Evolutionary conservation across 208 protist genomes (phyloP).

Genomic region (Acanthamoeba rhysodes): DNA sequence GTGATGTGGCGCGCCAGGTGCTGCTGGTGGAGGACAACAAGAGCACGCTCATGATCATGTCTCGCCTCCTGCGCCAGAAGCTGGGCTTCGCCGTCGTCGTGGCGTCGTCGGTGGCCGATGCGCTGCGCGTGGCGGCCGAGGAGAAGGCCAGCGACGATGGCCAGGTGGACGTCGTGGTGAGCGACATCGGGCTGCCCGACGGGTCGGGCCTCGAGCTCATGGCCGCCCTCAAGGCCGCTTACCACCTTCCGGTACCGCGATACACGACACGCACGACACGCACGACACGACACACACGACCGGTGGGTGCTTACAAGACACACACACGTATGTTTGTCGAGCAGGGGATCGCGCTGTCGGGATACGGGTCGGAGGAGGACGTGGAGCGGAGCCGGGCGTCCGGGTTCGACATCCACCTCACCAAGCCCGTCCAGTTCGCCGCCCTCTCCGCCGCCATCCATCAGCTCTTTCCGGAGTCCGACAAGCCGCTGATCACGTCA

Average conservation of each 20-base stretch:
- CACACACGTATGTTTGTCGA: no score
- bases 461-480: not conserved
- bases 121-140: not conserved
- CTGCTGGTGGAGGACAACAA: constrained; percentile 69
- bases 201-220: constrained; percentile 38
- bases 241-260: no score
- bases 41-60: constrained; percentile 54
- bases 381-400: not conserved
- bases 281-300: no score
- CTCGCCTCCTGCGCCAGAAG: constrained; percentile 7
- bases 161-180: constrained; percentile 52
- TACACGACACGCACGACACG: no score
- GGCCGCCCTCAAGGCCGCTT: not conserved
- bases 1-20: not conserved
- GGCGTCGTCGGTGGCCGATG: constrained; percentile 21
- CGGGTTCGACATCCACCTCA: constrained; percentile 58
- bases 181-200: constrained; percentile 73
- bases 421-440: constrained; percentile 58
- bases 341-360: constrained; percentile 59
- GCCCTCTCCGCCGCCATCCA: constrained; percentile 19
- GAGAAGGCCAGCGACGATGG: not conserved
- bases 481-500: no score
- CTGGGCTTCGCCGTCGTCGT: not conserved
- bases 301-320: not conserved
- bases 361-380: constrained; percentile 76